Conservation (phyloP, 352 stramenopile species). For the Phytopythium sindhum region DNA sequence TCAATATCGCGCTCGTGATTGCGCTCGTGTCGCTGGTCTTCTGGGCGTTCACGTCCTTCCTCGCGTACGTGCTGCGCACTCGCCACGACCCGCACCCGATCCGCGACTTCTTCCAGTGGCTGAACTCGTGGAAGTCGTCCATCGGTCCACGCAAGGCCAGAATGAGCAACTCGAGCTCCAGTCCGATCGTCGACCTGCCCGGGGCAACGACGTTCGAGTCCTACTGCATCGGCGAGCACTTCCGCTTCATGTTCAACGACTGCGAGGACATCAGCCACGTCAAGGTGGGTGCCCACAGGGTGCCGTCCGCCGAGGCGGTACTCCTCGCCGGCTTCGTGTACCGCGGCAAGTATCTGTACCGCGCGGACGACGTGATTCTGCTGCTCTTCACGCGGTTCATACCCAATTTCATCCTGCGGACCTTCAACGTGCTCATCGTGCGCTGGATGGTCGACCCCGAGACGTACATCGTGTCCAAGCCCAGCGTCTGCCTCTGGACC, state of each 20-base stretch:
- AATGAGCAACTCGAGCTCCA: constrained; percentile 6
- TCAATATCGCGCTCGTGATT: constrained; percentile 15
- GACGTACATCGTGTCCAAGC: constrained; percentile 26
- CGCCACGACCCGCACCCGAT: constrained; percentile 19
- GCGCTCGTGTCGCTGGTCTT: constrained; percentile 5
- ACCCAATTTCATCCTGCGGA: constrained; percentile 10
- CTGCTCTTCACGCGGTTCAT: constrained; percentile 7
- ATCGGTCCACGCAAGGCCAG: background rate
- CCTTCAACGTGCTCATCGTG: constrained; percentile 15
- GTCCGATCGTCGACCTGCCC: constrained; percentile 3
- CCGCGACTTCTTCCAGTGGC: background rate
- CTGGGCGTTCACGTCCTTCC: constrained; percentile 17
- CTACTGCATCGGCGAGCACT: constrained; percentile 8
- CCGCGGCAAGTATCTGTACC: constrained; percentile 8
- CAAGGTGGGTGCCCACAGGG: background rate
- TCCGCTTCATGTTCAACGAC: constrained; percentile 9
- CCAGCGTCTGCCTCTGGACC: constrained; percentile 31
- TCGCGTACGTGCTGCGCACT: constrained; percentile 21
- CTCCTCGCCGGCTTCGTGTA: constrained; percentile 4
- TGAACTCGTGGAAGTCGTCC: background rate
- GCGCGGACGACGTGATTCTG: constrained; percentile 7
- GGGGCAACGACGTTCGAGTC: constrained; percentile 8
- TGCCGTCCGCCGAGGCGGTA: constrained; percentile 4
- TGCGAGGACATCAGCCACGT: constrained; percentile 9
- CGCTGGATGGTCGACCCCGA: constrained; percentile 17